Percentiles rank a stretch among this genome's conserved stretches.
phyloP scores from a whole-genome alignment of 306 rosid genomes.

The Fragaria iinumae region DNA sequence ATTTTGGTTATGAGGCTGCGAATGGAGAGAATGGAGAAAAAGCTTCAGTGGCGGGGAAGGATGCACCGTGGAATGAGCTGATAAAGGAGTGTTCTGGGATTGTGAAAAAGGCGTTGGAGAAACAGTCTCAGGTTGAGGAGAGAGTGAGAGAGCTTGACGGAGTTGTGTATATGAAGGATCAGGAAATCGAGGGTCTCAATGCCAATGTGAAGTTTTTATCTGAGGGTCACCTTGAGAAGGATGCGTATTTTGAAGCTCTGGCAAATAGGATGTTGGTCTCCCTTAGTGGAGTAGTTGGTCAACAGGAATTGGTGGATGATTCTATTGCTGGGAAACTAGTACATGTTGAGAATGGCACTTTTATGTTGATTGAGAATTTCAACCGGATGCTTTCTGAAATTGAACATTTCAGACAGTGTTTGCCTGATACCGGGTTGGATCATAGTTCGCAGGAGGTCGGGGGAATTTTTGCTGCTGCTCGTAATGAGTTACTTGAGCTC shows the following conservation, averaged over 20 bases:
- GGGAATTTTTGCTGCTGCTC: slow-evolving; percentile 48
- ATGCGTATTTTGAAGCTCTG: slow-evolving; percentile 37
- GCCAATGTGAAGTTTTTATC: slow-evolving; percentile 37
- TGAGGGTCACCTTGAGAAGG: slow-evolving; percentile 42
- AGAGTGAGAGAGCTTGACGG: slow-evolving; percentile 42
- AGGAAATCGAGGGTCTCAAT: slow-evolving; percentile 67
- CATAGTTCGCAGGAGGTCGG: slow-evolving; percentile 39
- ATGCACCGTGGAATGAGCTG: slow-evolving; percentile 39
- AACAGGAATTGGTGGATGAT: slow-evolving; percentile 44
- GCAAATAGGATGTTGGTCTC: slow-evolving; percentile 53
- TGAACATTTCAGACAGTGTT: slow-evolving; percentile 54
- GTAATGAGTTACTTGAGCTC: slow-evolving; percentile 55
- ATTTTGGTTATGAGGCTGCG: slow-evolving; percentile 19
- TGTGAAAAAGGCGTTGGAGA: slow-evolving; percentile 46
- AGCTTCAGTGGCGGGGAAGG: slow-evolving; percentile 2
- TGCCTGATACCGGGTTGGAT: slow-evolving; percentile 49
- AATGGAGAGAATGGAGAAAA: slow-evolving; percentile 29
- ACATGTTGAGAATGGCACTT: slow-evolving; percentile 55
- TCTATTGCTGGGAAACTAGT: slow-evolving; percentile 51
- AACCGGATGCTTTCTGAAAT: slow-evolving; percentile 57
- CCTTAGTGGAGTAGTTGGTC: slow-evolving; percentile 51
- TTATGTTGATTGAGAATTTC: slow-evolving; percentile 49
- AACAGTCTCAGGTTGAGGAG: slow-evolving; percentile 37
- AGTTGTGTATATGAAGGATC: slow-evolving; percentile 51
- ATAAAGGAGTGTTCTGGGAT: slow-evolving; percentile 56